Conservation (phyloP, 768 basidiomycete genomes). For the Tulasnella sp. region DNA sequence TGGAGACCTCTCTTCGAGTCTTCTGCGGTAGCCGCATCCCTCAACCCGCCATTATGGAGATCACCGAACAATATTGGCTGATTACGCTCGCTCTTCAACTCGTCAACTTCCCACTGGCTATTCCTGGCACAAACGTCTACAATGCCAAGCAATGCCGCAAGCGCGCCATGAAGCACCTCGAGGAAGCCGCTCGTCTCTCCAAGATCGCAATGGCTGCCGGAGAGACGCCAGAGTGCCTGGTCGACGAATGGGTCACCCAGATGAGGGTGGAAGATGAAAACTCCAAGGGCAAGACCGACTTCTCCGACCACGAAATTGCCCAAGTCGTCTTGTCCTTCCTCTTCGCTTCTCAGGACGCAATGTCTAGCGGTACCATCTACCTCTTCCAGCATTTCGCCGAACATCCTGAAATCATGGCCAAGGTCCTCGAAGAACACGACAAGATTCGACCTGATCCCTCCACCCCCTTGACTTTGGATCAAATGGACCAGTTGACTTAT, state of each 20-base stretch:
- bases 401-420: slow-evolving; percentile 77
- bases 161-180: slow-evolving; percentile 69
- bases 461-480: slow-evolving; percentile 72
- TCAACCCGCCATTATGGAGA: slow-evolving; percentile 65
- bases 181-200: slow-evolving; percentile 65
- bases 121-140: slow-evolving; percentile 95
- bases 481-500: slow-evolving; percentile 89
- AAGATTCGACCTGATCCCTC: slow-evolving; percentile 69
- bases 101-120: slow-evolving; percentile 93
- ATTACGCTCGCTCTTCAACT: slow-evolving; percentile 94
- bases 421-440: slow-evolving; percentile 86
- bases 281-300: slow-evolving; percentile 71
- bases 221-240: slow-evolving; percentile 74
- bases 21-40: slow-evolving; percentile 92
- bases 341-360: slow-evolving; percentile 94
- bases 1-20: slow-evolving; percentile 93
- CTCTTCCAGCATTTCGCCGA: slow-evolving; percentile 95
- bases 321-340: slow-evolving; percentile 96
- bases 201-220: slow-evolving; percentile 78
- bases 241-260: slow-evolving; percentile 84
- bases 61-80: slow-evolving; percentile 90
- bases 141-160: slow-evolving; percentile 89
- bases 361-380: slow-evolving; percentile 94
- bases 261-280: slow-evolving; percentile 50
- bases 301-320: slow-evolving; percentile 90